These are phyloP conservation scores for Odontarrhena argentea DNA, from an alignment of 345 rosid genomes.

Conservation along the genomic window DNA sequence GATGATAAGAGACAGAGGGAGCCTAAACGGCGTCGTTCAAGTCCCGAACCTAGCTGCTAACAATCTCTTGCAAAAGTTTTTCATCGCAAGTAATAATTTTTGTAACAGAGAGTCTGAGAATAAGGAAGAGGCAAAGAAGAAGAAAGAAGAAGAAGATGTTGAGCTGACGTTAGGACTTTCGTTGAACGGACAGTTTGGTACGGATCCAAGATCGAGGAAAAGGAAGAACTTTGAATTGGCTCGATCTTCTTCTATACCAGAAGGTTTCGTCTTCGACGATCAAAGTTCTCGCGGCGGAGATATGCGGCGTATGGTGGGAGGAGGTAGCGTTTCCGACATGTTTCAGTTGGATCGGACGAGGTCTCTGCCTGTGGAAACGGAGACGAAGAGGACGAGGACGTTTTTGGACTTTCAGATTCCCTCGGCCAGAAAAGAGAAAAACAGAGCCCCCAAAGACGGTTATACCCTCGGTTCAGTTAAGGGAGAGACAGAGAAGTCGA, in stretches of 20 bases:
- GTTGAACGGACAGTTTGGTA: conserved; percentile 80
- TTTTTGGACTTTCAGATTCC: conserved; percentile 10
- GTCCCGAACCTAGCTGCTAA: conserved; percentile 31
- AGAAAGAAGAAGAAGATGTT: conserved; percentile 40
- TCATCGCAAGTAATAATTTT: conserved; percentile 33
- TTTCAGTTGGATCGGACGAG: conserved; percentile 56
- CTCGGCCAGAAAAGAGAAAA: background rate
- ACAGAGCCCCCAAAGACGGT: background rate
- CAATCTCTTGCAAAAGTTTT: conserved; percentile 34
- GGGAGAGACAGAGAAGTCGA: background rate
- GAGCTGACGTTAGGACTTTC: conserved; percentile 88
- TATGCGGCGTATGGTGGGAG: conserved; percentile 23
- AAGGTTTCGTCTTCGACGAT: conserved; percentile 42
- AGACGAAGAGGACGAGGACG: conserved; percentile 56
- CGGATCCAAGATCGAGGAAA: conserved; percentile 64
- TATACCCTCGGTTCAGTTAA: background rate
- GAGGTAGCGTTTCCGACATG: conserved; percentile 33
- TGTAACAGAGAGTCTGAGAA: conserved; percentile 28
- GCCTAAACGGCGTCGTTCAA: conserved; percentile 32
- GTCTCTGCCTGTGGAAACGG: conserved; percentile 63
- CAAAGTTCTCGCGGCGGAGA: conserved; percentile 35
- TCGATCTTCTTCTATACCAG: conserved; percentile 73
- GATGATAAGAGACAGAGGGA: conserved; percentile 25
- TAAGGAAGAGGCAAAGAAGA: conserved; percentile 38
- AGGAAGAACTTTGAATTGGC: conserved; percentile 38